These are phyloP conservation scores for Amanita molliuscula DNA, from an alignment of 768 basidiomycete species.

Conservation along the genomic window DNA sequence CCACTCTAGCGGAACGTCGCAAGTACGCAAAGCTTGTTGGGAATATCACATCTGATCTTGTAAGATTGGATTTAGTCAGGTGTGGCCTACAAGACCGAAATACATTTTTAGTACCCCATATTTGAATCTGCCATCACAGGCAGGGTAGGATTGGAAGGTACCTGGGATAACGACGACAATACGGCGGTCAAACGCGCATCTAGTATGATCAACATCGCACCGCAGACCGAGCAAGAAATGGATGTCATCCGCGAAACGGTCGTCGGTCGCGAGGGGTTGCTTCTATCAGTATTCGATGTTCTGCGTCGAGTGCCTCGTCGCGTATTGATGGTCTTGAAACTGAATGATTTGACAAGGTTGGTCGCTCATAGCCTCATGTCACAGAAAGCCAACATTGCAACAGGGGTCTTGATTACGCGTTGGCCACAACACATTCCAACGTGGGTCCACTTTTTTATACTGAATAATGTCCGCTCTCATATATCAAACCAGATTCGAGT, in stretches of 20 bases:
- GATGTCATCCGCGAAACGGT: slow-evolving; percentile 78
- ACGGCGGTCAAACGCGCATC: slow-evolving; percentile 51
- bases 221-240: slow-evolving; percentile 69
- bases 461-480: slow-evolving; percentile 1
- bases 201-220: slow-evolving; percentile 65
- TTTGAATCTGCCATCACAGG: slow-evolving; percentile 96
- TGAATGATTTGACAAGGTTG: slow-evolving; percentile 81
- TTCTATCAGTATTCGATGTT: slow-evolving; percentile 81
- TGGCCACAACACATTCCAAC: slow-evolving; percentile 82
- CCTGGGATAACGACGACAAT: slow-evolving; percentile 31
- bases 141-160: slow-evolving; percentile 62
- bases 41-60: slow-evolving; percentile 81
- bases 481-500: slow-evolving; percentile 52
- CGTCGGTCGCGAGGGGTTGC: slow-evolving; percentile 68
- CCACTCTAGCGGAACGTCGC: slow-evolving; percentile 55
- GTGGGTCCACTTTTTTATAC: slow-evolving; percentile 24
- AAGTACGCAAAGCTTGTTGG: slow-evolving; percentile 89
- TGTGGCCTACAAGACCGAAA: not conserved
- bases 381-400: slow-evolving; percentile 6
- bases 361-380: not conserved
- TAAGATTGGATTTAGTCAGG: slow-evolving; percentile 23
- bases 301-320: slow-evolving; percentile 77
- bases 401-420: slow-evolving; percentile 73
- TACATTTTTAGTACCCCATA: slow-evolving; percentile 65
- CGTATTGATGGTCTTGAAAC: slow-evolving; percentile 74